Conservation (phyloP, 768 basidiomycete genomes). For the Pleurotus ostreatus region DNA sequence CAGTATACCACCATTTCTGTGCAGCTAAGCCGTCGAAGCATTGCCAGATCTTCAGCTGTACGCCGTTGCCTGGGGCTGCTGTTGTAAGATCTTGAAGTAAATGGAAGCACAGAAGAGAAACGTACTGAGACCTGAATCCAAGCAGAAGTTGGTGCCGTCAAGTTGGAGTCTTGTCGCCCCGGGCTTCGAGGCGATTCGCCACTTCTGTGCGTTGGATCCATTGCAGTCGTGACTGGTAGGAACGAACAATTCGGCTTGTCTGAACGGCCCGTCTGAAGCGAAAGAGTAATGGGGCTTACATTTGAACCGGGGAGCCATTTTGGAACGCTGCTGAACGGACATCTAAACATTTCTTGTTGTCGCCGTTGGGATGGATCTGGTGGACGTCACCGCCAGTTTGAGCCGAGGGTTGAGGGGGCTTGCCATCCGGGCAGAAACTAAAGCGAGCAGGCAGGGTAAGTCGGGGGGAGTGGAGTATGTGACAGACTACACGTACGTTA, state of each 20-base stretch:
- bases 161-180: conserved; percentile 4
- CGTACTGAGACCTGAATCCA: conserved; percentile 2
- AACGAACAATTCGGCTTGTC: too few relatives aligned
- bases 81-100: background rate
- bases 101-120: background rate
- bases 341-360: conserved; percentile 7
- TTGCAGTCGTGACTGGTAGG: conserved; percentile 2
- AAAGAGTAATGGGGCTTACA: background rate
- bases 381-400: background rate
- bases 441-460: background rate
- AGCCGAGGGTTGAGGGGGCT: background rate
- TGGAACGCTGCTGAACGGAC: background rate
- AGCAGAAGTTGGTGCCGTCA: conserved; percentile 5
- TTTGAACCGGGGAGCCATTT: conserved; percentile 4
- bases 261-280: too few relatives aligned
- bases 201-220: conserved; percentile 3
- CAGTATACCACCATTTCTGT: conserved; percentile 8
- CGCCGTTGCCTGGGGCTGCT: conserved; percentile 2
- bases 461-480: background rate
- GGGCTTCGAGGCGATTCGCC: background rate
- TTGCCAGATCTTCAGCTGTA: conserved; percentile 6
- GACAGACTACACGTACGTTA: background rate
- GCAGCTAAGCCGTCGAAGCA: background rate
- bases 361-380: conserved; percentile 5
- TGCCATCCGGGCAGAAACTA: conserved; percentile 3